These are phyloP conservation scores for Silene coronaria DNA, from an alignment of 179 eudicot species.

Conservation along the genomic window DNA sequence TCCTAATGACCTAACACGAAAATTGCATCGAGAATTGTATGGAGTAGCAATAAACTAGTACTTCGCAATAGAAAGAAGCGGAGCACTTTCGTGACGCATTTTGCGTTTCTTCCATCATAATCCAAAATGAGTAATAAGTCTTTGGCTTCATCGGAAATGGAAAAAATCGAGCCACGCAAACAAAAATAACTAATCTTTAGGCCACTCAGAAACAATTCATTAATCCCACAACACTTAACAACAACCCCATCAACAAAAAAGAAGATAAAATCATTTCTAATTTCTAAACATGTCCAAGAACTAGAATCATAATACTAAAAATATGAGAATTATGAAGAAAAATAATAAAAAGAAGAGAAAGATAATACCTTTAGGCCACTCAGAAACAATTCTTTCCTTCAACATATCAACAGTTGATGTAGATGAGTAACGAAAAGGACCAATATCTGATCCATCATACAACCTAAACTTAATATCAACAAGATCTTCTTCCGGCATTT, in stretches of 20 bases:
- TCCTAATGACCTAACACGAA: too few relatives aligned
- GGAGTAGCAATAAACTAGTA: too few relatives aligned
- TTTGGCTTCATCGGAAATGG: too few relatives aligned
- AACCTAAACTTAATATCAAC: conserved; percentile 84
- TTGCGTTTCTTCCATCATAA: too few relatives aligned
- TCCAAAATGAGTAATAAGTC: too few relatives aligned
- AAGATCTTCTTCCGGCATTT: conserved; percentile 93
- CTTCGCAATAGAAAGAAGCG: too few relatives aligned
- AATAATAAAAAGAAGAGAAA: background rate
- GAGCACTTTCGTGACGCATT: too few relatives aligned
- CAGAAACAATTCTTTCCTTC: conserved; percentile 79
- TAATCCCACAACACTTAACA: background rate
- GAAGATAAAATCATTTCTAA: background rate
- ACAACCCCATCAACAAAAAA: background rate
- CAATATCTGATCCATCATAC: conserved; percentile 90
- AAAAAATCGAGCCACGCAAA: too few relatives aligned
- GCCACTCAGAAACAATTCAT: too few relatives aligned
- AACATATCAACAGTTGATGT: conserved; percentile 78
- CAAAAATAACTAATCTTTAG: background rate
- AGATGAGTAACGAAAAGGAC: conserved; percentile 80
- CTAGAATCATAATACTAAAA: background rate
- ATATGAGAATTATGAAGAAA: background rate
- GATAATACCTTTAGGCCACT: conserved; percentile 85
- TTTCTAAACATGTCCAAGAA: background rate
- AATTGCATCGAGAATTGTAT: too few relatives aligned